These are phyloP conservation scores for Hapsidospora chrysogenum DNA, from an alignment of 495 filamentous ascomycete genomes.

Conservation along the genomic window DNA sequence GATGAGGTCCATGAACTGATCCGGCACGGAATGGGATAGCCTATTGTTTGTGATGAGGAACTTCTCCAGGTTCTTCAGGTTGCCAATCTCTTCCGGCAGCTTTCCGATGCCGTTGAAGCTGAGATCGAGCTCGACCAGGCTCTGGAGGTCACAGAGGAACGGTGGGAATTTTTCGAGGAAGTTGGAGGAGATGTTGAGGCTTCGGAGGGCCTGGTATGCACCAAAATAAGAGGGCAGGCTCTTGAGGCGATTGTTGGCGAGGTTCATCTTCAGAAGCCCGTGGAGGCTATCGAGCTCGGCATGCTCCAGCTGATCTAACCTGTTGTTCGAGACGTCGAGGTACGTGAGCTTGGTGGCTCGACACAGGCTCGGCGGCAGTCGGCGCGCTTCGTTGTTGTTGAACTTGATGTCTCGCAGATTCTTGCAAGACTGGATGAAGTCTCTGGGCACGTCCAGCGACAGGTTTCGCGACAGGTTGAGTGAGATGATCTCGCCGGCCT, in stretches of 20 bases:
- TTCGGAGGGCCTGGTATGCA: constrained; percentile 57
- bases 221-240: constrained; percentile 66
- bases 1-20: constrained; percentile 46
- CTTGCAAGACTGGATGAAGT: constrained; percentile 88
- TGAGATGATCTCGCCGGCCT: constrained; percentile 81
- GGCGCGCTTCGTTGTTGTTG: constrained; percentile 76
- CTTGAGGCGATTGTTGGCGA: constrained; percentile 81
- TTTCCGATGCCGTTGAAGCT: constrained; percentile 82
- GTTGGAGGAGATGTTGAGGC: constrained; percentile 83
- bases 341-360: constrained; percentile 68
- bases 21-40: constrained; percentile 53
- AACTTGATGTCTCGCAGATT: constrained; percentile 91
- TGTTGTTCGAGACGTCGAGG: constrained; percentile 89
- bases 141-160: constrained; percentile 66
- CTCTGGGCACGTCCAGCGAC: constrained; percentile 80
- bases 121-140: constrained; percentile 83
- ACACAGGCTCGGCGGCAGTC: constrained; percentile 70
- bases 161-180: constrained; percentile 69
- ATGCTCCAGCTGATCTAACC: constrained; percentile 70
- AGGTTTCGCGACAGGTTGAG: constrained; percentile 86
- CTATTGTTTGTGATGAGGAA: constrained; percentile 94
- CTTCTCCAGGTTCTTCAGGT: constrained; percentile 61
- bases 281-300: constrained; percentile 45
- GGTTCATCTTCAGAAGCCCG: constrained; percentile 74
- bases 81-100: constrained; percentile 62